phyloP scores from a whole-genome alignment of 345 rosid genomes.

The Eucalyptus cladocalyx region DNA sequence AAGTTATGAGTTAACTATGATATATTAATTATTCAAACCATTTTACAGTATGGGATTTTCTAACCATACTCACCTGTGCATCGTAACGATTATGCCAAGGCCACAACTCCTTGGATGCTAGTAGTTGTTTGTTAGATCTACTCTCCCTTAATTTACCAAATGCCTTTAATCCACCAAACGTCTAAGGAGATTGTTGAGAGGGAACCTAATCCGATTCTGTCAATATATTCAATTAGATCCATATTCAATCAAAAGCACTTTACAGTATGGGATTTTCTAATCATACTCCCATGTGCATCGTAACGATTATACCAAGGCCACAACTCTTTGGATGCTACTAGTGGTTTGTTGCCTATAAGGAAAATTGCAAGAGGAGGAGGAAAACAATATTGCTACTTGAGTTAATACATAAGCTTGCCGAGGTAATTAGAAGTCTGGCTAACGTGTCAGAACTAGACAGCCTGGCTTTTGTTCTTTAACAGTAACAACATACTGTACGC shows the following conservation, averaged over 20 bases:
- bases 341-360: not conserved
- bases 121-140: not conserved
- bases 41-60: too few species aligned
- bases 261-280: too few species aligned
- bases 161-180: too few species aligned
- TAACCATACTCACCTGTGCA: too few species aligned
- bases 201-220: too few species aligned
- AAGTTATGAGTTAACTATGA: too few species aligned
- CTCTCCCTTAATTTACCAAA: too few species aligned
- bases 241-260: too few species aligned
- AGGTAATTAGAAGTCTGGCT: not conserved
- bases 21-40: too few species aligned
- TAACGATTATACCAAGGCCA: not conserved
- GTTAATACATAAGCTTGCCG: not conserved
- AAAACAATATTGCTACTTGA: not conserved
- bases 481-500: not conserved
- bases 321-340: not conserved
- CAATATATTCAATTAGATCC: too few species aligned
- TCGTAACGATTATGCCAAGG: not conserved
- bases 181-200: too few species aligned
- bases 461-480: not conserved
- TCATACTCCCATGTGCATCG: too few species aligned
- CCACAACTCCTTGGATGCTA: not conserved
- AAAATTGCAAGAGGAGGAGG: not conserved
- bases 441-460: not conserved